Conservation (phyloP, 768 basidiomycete species). For the Suillus weaverae region DNA sequence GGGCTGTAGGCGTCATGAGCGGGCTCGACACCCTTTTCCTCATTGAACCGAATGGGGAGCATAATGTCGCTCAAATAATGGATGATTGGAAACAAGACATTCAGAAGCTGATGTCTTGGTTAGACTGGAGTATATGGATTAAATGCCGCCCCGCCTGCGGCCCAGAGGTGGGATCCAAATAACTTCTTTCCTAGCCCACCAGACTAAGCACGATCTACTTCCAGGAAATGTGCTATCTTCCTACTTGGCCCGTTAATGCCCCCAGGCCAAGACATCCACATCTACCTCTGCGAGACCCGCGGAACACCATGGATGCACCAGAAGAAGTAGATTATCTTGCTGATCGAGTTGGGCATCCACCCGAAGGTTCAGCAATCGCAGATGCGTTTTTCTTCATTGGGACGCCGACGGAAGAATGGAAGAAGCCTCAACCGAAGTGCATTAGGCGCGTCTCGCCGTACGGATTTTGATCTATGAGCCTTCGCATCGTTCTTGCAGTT, state of each 20-base stretch:
- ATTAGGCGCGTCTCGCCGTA: conserved; percentile 15
- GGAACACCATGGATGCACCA: not conserved
- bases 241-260: conserved; percentile 20
- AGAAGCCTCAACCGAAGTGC: conserved; percentile 26
- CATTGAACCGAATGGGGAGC: not conserved
- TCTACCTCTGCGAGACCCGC: not conserved
- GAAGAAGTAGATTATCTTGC: not conserved
- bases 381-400: not conserved
- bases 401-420: conserved; percentile 17
- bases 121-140: conserved; percentile 26
- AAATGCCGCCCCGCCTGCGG: conserved; percentile 21
- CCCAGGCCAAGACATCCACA: not conserved
- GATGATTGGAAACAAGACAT: conserved; percentile 12
- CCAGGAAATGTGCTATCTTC: conserved; percentile 29
- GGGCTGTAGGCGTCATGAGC: conserved; percentile 17
- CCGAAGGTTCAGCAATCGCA: not conserved
- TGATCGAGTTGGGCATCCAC: not conserved
- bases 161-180: conserved; percentile 14
- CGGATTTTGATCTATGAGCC: not conserved
- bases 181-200: not conserved
- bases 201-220: not conserved
- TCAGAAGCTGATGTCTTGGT: conserved; percentile 19
- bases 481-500: not conserved
- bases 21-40: conserved; percentile 8
- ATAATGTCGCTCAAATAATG: conserved; percentile 4